Evolutionary conservation across 768 basidiomycete genomes (phyloP).

Genomic region (Dentipellis fragilis): DNA sequence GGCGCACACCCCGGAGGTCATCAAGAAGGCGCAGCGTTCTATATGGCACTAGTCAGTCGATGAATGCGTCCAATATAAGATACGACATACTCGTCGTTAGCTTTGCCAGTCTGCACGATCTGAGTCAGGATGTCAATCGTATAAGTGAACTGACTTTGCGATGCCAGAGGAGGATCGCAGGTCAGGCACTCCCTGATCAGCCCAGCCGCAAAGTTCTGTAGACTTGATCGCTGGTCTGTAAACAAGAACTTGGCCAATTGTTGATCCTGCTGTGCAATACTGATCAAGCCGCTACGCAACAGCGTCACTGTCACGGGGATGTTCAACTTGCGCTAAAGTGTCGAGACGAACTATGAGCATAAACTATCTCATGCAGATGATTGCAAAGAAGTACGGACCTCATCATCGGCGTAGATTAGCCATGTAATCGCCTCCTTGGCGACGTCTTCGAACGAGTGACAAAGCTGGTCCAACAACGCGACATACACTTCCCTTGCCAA

Average conservation of each 20-base stretch:
- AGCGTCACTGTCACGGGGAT: constrained; percentile 88
- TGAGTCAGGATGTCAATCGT: constrained; percentile 76
- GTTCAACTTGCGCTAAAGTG: constrained; percentile 82
- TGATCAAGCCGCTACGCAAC: constrained; percentile 74
- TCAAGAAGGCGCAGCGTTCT: constrained; percentile 70
- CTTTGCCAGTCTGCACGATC: constrained; percentile 63
- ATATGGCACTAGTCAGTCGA: constrained; percentile 6
- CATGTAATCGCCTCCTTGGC: constrained; percentile 95
- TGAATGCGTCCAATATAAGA: background rate
- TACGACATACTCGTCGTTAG: constrained; percentile 70
- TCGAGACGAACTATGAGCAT: constrained; percentile 2
- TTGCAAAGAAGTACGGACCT: constrained; percentile 35
- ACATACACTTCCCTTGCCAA: constrained; percentile 93
- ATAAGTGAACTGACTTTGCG: constrained; percentile 69
- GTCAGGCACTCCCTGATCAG: constrained; percentile 83
- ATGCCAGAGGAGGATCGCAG: constrained; percentile 68
- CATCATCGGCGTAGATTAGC: constrained; percentile 94
- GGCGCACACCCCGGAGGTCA: constrained; percentile 64
- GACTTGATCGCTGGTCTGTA: constrained; percentile 63
- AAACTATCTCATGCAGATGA: constrained; percentile 1
- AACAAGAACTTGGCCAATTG: constrained; percentile 81
- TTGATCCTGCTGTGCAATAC: constrained; percentile 70
- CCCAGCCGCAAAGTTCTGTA: constrained; percentile 75
- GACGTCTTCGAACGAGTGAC: constrained; percentile 83
- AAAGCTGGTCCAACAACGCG: constrained; percentile 78